Evolutionary conservation across 1,139 yeast genomes (phyloP), one percentile per base, ranked within the genome.

Genomic region (Kodamaea plutei): DNA sequence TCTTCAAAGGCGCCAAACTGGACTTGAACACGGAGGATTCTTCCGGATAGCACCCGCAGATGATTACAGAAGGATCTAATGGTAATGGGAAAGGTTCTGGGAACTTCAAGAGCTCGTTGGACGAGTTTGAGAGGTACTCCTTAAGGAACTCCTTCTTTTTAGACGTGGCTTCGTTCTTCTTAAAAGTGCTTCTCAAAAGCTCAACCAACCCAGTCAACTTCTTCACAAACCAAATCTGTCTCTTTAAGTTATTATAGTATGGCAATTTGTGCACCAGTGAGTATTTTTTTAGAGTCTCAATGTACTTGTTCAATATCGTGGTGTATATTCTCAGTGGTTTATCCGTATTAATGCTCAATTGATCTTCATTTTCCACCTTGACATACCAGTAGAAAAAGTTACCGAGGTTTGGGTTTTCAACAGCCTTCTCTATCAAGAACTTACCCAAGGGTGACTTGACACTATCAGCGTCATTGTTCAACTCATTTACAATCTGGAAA

Each of bases 311-410:
- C 27, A 67, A 48, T 6, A 66, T 57, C 5, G 54, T 47, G 4
- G 66, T 48, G 42, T 63, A 68, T 9, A 65, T 62, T n/a, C 37
- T 23, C 5, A 28, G 23, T 3, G 37, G 36, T 7, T 26, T 18
- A 12, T 20, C 31, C 24, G 19, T 41, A 40, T 13, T 44, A 33
- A 17, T 39, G 25, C 53, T 58, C 11, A 67, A 41, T 44, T 79
- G 82, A 42, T 87, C 95, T 44, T 79, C 82, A 21, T 85, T 75
- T 48, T 89, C 96, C 1, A 93, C 95, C 43, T 80, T 82, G 29
- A 91, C 73, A 49, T 82, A 87, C 97, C 98, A 91, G 51, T 87
- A 89, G 40, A 91, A 79, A 50, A 74, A 87, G 48, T 82, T 88
- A 0, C 95, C 94, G 20, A 91, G 61, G 11, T 73, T 63, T 15